Conservation (phyloP, 2,329 filamentous ascomycete species). For the Nemania sp. region DNA sequence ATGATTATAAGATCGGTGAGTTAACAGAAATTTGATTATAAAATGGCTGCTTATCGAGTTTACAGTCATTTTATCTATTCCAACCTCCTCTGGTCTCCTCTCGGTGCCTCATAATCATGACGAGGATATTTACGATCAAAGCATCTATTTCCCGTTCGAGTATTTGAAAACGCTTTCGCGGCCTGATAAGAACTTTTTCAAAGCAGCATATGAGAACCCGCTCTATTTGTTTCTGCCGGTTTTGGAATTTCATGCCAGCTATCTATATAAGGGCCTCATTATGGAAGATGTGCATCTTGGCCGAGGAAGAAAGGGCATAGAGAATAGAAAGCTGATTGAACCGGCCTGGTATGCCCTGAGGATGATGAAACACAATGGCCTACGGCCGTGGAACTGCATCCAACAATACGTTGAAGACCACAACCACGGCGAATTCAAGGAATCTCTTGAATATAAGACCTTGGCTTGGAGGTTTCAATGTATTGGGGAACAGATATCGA, state of each 20-base stretch:
- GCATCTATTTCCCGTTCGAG: neutral
- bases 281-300: neutral
- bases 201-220: neutral
- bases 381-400: neutral
- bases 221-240: neutral
- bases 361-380: neutral
- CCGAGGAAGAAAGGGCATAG: neutral
- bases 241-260: neutral
- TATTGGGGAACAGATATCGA: slow-evolving; percentile 5
- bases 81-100: neutral
- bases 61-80: neutral
- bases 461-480: neutral
- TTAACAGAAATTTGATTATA: neutral
- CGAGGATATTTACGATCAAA: neutral
- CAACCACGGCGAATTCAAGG: neutral
- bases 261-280: neutral
- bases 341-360: neutral
- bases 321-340: neutral
- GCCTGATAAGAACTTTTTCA: neutral
- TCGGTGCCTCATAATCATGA: neutral
- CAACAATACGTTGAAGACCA: neutral
- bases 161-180: neutral
- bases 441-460: neutral
- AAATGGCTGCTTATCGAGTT: neutral
- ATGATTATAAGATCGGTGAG: neutral